Evolutionary conservation across 352 stramenopile species (phyloP).

Genomic region (Globisporangium iwayamae): DNA sequence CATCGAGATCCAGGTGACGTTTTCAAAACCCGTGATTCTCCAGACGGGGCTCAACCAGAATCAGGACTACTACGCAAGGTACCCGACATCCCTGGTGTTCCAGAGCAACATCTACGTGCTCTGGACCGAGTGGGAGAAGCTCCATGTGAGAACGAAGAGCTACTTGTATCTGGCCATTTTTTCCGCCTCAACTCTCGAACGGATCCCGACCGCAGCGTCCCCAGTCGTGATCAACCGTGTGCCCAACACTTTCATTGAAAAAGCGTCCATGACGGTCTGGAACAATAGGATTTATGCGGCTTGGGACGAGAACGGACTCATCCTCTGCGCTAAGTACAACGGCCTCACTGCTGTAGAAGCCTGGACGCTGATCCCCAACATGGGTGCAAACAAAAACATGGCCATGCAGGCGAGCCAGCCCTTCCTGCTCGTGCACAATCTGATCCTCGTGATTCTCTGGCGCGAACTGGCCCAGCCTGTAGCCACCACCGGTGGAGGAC

Average conservation of each 20-base stretch:
- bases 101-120: constrained; percentile 49
- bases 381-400: constrained; percentile 59
- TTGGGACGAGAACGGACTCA: constrained; percentile 62
- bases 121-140: constrained; percentile 56
- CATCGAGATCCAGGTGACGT: constrained; percentile 64
- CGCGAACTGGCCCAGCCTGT: constrained; percentile 27
- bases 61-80: constrained; percentile 44
- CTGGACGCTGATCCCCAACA: constrained; percentile 66
- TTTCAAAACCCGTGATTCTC: constrained; percentile 60
- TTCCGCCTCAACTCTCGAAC: constrained; percentile 31
- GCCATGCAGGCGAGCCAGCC: constrained; percentile 39
- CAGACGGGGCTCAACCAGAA: constrained; percentile 62
- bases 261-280: constrained; percentile 38
- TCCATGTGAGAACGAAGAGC: constrained; percentile 32
- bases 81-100: constrained; percentile 37
- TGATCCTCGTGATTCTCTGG: constrained; percentile 61
- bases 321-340: constrained; percentile 57
- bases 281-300: constrained; percentile 49
- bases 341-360: constrained; percentile 27
- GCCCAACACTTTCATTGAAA: constrained; percentile 50
- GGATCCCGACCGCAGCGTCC: constrained; percentile 20
- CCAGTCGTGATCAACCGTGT: constrained; percentile 38
- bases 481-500: background rate
- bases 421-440: constrained; percentile 53
- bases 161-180: constrained; percentile 59